phyloP scores from a whole-genome alignment of 345 rosid species.

The Adansonia digitata region DNA sequence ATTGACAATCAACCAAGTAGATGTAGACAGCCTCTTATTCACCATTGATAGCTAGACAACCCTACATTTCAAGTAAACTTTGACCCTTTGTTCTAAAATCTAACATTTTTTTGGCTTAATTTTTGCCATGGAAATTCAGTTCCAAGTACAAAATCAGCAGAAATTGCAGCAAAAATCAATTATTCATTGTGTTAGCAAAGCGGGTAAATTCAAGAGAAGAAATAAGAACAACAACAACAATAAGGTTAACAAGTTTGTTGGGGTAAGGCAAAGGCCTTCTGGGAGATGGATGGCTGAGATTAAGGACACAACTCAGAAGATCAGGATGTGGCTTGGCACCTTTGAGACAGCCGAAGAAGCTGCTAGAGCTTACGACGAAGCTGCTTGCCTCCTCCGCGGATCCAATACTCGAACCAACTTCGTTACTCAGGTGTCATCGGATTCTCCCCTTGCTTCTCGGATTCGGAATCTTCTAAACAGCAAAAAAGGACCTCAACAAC shows the following conservation, averaged over 20 bases:
- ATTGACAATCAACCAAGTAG: conserved; percentile 11
- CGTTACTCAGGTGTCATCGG: conserved; percentile 38
- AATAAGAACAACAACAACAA: conserved; percentile 10
- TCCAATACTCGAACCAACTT: conserved; percentile 72
- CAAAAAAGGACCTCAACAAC: conserved; percentile 29
- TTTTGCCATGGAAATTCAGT: conserved; percentile 44
- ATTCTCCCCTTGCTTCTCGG: conserved; percentile 68
- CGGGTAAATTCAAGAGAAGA: conserved; percentile 38
- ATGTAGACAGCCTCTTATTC: conserved; percentile 17
- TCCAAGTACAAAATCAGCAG: conserved; percentile 32
- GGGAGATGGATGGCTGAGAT: conserved; percentile 81
- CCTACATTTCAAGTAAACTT: background rate
- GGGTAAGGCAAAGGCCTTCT: conserved; percentile 69
- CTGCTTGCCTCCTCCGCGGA: conserved; percentile 72
- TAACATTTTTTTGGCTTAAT: background rate
- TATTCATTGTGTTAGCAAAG: conserved; percentile 14
- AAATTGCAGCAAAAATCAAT: conserved; percentile 1
- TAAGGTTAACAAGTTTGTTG: conserved; percentile 45
- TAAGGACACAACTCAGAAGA: conserved; percentile 68
- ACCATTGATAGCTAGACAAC: too few relatives aligned
- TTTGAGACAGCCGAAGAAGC: conserved; percentile 71
- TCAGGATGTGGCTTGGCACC: conserved; percentile 78
- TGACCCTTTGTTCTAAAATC: background rate
- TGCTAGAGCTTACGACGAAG: conserved; percentile 70
- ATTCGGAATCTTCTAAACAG: conserved; percentile 49